Percentiles rank a stretch among this genome's conserved stretches.
Conservation (phyloP, 2,329 filamentous ascomycete genomes). For the Alternaria viburni region DNA sequence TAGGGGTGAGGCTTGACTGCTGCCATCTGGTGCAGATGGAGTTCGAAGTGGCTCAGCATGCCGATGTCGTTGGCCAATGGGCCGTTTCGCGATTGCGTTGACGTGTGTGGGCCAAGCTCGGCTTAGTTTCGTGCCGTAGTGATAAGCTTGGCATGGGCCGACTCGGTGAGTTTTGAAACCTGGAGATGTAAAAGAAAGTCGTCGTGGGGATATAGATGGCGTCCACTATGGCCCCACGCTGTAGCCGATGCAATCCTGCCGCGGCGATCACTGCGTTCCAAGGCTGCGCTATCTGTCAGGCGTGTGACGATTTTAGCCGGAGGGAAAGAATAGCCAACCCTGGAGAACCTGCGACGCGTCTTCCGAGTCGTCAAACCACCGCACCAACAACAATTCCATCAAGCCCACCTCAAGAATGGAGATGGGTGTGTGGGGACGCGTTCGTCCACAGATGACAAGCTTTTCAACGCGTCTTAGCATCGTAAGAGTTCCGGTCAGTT, state of each 20-base stretch:
- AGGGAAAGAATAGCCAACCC: slow-evolving; percentile 1
- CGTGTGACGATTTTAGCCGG: slow-evolving; percentile 9
- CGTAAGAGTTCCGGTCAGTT: background rate
- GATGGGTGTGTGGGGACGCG: background rate
- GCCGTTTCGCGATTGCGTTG: slow-evolving; percentile 19
- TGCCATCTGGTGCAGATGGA: slow-evolving; percentile 36
- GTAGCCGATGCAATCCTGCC: slow-evolving; percentile 5
- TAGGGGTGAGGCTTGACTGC: slow-evolving; percentile 26
- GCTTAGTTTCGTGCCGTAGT: slow-evolving; percentile 26
- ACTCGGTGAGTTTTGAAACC: slow-evolving; percentile 32
- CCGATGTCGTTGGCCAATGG: slow-evolving; percentile 38
- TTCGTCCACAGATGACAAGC: slow-evolving; percentile 5
- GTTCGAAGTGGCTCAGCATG: slow-evolving; percentile 34
- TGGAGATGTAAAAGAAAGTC: slow-evolving; percentile 14
- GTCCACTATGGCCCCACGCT: slow-evolving; percentile 11
- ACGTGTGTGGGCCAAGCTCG: slow-evolving; percentile 39
- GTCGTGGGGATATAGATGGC: slow-evolving; percentile 22
- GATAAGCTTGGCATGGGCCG: slow-evolving; percentile 18
- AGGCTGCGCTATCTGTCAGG: background rate
- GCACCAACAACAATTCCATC: background rate
- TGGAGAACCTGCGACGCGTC: background rate
- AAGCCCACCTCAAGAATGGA: background rate
- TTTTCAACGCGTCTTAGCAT: slow-evolving; percentile 3
- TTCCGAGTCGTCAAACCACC: background rate
- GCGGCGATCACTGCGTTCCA: slow-evolving; percentile 10